Conservation (phyloP, 352 stramenopile species). For the Phytophthora sansomeana region DNA sequence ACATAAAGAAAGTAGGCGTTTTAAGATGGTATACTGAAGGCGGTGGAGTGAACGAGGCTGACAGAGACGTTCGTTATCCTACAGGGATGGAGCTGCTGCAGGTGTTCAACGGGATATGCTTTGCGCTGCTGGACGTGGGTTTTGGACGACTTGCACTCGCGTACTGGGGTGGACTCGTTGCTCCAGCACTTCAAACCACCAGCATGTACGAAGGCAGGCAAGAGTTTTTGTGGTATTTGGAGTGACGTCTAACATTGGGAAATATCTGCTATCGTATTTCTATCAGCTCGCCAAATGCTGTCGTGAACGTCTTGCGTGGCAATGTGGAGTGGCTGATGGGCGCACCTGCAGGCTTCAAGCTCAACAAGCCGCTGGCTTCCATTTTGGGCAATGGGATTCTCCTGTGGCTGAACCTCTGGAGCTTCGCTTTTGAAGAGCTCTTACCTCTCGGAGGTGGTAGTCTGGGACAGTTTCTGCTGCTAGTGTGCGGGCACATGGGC, state of each 20-base stretch:
- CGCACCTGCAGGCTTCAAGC: conserved; percentile 80
- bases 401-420: conserved; percentile 82
- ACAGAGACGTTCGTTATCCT: not conserved
- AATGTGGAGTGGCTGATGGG: conserved; percentile 85
- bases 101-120: conserved; percentile 44
- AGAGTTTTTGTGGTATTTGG: not conserved
- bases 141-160: conserved; percentile 30
- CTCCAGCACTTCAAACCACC: conserved; percentile 15
- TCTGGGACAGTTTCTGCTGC: conserved; percentile 18
- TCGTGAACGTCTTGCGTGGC: conserved; percentile 55
- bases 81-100: conserved; percentile 43
- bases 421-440: conserved; percentile 55
- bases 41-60: not conserved
- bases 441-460: not conserved
- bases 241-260: not conserved
- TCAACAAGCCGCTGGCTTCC: conserved; percentile 91
- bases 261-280: not conserved
- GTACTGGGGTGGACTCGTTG: conserved; percentile 16
- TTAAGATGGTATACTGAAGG: not conserved
- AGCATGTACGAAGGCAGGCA: conserved; percentile 18
- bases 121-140: conserved; percentile 40
- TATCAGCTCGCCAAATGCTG: conserved; percentile 35
- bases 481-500: conserved; percentile 45
- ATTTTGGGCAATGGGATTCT: conserved; percentile 89
- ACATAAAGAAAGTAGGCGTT: conserved; percentile 44